These are phyloP conservation scores for Barnettozyma siamensis DNA, from an alignment of 805 yeast genomes.

Conservation along the genomic window DNA sequence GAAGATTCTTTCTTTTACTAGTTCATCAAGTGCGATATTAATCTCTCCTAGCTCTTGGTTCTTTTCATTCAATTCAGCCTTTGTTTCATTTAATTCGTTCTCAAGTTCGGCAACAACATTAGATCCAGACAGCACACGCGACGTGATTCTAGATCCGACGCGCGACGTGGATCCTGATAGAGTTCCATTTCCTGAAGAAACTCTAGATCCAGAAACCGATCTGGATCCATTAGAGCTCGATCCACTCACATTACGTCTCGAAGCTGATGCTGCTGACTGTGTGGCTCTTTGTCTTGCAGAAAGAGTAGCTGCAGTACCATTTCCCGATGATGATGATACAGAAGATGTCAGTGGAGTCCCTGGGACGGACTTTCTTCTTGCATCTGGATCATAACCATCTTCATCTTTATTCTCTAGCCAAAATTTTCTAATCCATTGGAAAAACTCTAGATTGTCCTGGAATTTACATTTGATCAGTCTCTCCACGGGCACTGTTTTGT, in stretches of 20 bases:
- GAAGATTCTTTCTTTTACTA: conserved; percentile 81
- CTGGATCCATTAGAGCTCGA: conserved; percentile 1
- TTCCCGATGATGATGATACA: not conserved
- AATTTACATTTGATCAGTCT: conserved; percentile 77
- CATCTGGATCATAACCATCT: conserved; percentile 61
- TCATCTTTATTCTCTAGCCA: conserved; percentile 77
- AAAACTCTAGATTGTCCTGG: conserved; percentile 90
- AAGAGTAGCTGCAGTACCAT: conserved; percentile 1
- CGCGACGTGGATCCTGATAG: conserved; percentile 2
- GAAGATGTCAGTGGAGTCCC: conserved; percentile 6
- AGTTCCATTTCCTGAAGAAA: conserved; percentile 1
- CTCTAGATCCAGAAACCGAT: conserved; percentile 7
- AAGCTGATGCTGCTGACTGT: not conserved
- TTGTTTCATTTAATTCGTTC: conserved; percentile 44
- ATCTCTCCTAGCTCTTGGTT: conserved; percentile 53
- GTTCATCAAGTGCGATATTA: conserved; percentile 52
- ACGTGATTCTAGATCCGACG: conserved; percentile 15
- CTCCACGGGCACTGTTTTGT: conserved; percentile 75
- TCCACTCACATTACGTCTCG: conserved; percentile 7
- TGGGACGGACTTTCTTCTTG: conserved; percentile 40
- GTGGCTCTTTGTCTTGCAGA: conserved; percentile 4
- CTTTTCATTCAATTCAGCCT: conserved; percentile 33
- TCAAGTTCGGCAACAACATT: conserved; percentile 28
- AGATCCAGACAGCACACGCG: conserved; percentile 23
- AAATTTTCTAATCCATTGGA: conserved; percentile 83